Evolutionary conservation across 176 grass and related monocot species (phyloP).

Genomic region (Canna indica): DNA sequence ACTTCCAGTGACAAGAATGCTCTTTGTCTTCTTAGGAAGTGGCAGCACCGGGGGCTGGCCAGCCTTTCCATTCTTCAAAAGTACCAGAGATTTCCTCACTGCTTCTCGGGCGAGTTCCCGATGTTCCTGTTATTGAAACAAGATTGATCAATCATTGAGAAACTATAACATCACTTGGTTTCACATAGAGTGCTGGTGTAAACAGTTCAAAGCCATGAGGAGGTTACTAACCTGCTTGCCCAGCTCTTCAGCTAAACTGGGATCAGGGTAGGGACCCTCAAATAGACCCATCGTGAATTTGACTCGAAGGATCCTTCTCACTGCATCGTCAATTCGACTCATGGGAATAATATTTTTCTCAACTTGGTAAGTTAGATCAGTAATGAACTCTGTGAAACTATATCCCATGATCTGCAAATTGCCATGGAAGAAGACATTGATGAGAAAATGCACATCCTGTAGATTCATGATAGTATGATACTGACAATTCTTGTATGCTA

Average conservation of each 20-base stretch:
- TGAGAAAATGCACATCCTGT: background rate
- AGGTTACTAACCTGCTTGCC: conserved; percentile 36
- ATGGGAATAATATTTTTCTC: conserved; percentile 54
- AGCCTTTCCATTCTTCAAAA: conserved; percentile 66
- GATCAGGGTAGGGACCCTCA: conserved; percentile 43
- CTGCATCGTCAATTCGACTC: conserved; percentile 68
- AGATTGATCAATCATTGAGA: background rate
- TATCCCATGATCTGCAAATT: conserved; percentile 53
- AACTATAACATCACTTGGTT: too few relatives aligned
- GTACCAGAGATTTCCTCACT: conserved; percentile 59
- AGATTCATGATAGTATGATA: background rate
- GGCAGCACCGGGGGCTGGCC: conserved; percentile 26
- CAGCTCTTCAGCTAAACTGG: conserved; percentile 35
- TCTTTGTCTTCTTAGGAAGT: conserved; percentile 45
- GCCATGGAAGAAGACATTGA: background rate
- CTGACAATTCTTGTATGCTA: background rate
- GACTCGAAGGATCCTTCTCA: conserved; percentile 61
- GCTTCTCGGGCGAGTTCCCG: conserved; percentile 55
- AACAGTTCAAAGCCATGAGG: background rate
- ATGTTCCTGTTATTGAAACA: conserved; percentile 31
- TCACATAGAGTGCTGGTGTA: too few relatives aligned
- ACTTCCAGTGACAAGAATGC: conserved; percentile 54
- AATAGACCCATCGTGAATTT: conserved; percentile 76
- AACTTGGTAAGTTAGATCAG: conserved; percentile 42
- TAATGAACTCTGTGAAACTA: conserved; percentile 48